Base-by-base conservation (phyloP, 1,139 yeast genomes). In the Suhomyces chickasaworum region DNA sequence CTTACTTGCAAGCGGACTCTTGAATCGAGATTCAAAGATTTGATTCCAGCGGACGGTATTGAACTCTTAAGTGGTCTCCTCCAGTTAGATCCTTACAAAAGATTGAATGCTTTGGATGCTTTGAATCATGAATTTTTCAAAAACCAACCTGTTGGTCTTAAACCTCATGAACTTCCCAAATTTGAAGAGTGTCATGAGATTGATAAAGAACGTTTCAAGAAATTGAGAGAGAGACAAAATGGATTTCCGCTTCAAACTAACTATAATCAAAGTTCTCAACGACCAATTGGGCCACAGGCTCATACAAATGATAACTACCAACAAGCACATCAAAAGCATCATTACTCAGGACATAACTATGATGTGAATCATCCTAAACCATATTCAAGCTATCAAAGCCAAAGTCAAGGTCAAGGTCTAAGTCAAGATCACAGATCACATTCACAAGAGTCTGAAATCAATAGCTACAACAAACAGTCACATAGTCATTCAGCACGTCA, bases 121-220 rank as follows among this genome's bases (percentile, higher is more conserved):
- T 66, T 89, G 47, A 69, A 77, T 7, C 93, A 89, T 55, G 71
- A 66, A 2, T 93, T 85, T 66, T 90, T 93, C 66, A 69, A 60
- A 20, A 69, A 68, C 3, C 81, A 75, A 0, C 97, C 97, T 0
- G 55, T 74, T 20, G 90, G 96, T 0, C 71, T 81, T 13, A 49
- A 55, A 13, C 80, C 82, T 0, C 58, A 66, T 12, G 80, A 80
- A n/a, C 66, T 88, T 40, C 93, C 95, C 0, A 67, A 66, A 39
- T 87, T 86, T 56, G 90, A 86, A 52, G 96, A 91, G 54, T 83
- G 95, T 53, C 98, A 93, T 63, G 98, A 93, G 63, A 81, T 89
- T 35, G 96, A 88, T 60, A 81, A 83, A 45, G 84, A 86, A 50
- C 73, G 82, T 54, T 84, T 77, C 57, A 81, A 80, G 55, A 73